phyloP scores from a whole-genome alignment of 495 filamentous ascomycete genomes.

The Lepidopterella palustris region DNA sequence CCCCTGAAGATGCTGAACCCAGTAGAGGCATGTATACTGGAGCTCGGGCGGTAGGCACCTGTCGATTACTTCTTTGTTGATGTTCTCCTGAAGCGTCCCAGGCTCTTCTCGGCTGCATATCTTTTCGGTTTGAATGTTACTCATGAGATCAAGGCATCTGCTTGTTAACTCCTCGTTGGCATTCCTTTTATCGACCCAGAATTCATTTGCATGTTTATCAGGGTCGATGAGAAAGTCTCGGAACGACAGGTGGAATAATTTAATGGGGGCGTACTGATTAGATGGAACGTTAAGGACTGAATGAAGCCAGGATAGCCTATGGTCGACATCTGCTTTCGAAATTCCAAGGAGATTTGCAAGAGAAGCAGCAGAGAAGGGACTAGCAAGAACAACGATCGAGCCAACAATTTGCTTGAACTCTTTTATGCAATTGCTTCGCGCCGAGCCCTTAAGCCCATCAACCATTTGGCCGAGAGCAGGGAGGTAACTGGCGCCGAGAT shows the following conservation, averaged over 20 bases:
- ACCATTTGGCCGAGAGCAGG: neutral
- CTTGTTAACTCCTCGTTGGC: constrained; percentile 32
- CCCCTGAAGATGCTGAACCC: no score
- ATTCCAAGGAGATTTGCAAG: neutral
- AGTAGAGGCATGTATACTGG: neutral
- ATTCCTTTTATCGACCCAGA: constrained; percentile 38
- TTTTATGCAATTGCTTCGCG: neutral
- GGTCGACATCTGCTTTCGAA: neutral
- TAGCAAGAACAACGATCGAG: neutral
- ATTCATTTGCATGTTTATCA: constrained; percentile 24
- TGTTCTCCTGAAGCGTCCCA: constrained; percentile 15
- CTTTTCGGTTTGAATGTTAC: constrained; percentile 33
- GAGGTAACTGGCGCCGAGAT: no score
- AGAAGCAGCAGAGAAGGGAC: neutral
- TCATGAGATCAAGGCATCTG: constrained; percentile 35
- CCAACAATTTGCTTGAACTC: neutral
- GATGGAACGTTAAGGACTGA: constrained; percentile 36
- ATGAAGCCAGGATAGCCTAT: constrained; percentile 15
- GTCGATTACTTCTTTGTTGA: neutral
- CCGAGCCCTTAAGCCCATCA: no score
- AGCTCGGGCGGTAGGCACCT: neutral
- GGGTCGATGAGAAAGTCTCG: constrained; percentile 43
- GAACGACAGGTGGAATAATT: constrained; percentile 44
- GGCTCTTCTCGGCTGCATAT: constrained; percentile 35
- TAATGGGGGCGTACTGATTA: constrained; percentile 26